A percentile compares a stretch with the other conserved stretches of the same genome.
These are phyloP conservation scores for Persicaria tinctoria DNA, from an alignment of 148 eudicot genomes.

Conservation along the genomic window DNA sequence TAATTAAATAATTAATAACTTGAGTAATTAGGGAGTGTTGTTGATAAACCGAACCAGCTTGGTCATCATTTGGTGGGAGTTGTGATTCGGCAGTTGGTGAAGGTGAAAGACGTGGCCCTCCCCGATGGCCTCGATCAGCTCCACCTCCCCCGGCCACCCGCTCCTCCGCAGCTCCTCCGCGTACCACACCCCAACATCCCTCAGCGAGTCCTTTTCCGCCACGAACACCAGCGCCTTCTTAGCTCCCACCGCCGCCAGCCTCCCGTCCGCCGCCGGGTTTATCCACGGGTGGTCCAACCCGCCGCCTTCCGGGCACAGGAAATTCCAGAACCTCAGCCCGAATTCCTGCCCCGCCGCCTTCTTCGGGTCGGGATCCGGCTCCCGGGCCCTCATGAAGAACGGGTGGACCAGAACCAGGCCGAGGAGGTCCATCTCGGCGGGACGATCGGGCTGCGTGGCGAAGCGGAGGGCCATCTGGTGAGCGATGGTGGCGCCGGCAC, in stretches of 20 bases:
- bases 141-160: slow-evolving; percentile 33
- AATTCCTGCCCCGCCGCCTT: slow-evolving; percentile 16
- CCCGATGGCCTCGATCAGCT: slow-evolving; percentile 29
- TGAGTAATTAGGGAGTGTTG: too few species aligned
- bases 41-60: slow-evolving; percentile 25
- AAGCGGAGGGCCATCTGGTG: slow-evolving; percentile 32
- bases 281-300: slow-evolving; percentile 33
- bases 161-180: slow-evolving; percentile 28
- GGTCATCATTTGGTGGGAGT: slow-evolving; percentile 21
- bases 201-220: slow-evolving; percentile 36
- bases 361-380: not conserved
- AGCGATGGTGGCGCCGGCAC: slow-evolving; percentile 48
- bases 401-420: slow-evolving; percentile 40
- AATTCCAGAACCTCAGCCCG: slow-evolving; percentile 18
- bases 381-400: slow-evolving; percentile 15
- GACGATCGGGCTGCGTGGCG: slow-evolving; percentile 5
- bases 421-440: not conserved
- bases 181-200: slow-evolving; percentile 28
- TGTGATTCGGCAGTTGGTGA: slow-evolving; percentile 18
- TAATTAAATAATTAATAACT: too few species aligned
- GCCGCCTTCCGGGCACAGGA: slow-evolving; percentile 17
- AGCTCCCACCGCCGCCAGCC: slow-evolving; percentile 19
- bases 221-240: slow-evolving; percentile 29
- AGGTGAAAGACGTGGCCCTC: slow-evolving; percentile 48
- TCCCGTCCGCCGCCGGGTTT: slow-evolving; percentile 29